Percentiles rank a stretch among this genome's conserved stretches.
These are phyloP conservation scores for Pontederia paniculata DNA, from an alignment of 176 grass and related monocot genomes.

Conservation along the genomic window DNA sequence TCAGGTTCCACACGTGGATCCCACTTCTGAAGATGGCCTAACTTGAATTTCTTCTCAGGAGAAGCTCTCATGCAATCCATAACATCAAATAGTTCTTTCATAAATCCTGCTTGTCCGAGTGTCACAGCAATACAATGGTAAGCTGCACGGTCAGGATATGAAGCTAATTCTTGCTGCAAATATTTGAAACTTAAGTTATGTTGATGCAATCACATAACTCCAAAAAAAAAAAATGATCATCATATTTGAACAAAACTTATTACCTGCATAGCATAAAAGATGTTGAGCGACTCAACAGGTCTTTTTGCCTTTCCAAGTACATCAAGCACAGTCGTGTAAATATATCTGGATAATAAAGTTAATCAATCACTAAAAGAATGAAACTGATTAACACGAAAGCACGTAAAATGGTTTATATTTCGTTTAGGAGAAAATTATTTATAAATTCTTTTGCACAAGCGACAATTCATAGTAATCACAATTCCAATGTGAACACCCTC, in stretches of 20 bases:
- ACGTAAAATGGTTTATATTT: no score
- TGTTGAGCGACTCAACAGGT: constrained; percentile 70
- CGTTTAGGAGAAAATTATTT: no score
- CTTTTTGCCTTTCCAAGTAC: constrained; percentile 93
- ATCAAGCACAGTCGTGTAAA: constrained; percentile 83
- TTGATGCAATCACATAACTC: constrained; percentile 8
- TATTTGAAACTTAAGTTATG: constrained; percentile 22
- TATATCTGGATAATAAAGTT: constrained; percentile 53
- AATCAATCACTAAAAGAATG: not conserved
- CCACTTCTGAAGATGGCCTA: constrained; percentile 61
- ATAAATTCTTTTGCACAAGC: no score
- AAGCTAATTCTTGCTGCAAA: constrained; percentile 74
- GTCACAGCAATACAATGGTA: constrained; percentile 89
- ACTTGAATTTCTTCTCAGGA: constrained; percentile 66
- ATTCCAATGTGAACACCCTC: no score
- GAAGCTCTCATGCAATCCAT: constrained; percentile 76
- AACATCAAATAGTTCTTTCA: constrained; percentile 97
- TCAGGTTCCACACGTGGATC: constrained; percentile 87
- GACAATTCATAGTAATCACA: no score
- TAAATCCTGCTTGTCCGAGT: constrained; percentile 85
- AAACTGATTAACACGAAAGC: no score
- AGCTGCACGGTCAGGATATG: constrained; percentile 83
- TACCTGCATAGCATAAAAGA: constrained; percentile 91
- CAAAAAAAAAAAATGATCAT: not conserved
- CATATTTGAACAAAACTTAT: constrained; percentile 1